phyloP scores from a whole-genome alignment of 1,284 basidiomycete genomes.

The Phellopilus nigrolimitatus region DNA sequence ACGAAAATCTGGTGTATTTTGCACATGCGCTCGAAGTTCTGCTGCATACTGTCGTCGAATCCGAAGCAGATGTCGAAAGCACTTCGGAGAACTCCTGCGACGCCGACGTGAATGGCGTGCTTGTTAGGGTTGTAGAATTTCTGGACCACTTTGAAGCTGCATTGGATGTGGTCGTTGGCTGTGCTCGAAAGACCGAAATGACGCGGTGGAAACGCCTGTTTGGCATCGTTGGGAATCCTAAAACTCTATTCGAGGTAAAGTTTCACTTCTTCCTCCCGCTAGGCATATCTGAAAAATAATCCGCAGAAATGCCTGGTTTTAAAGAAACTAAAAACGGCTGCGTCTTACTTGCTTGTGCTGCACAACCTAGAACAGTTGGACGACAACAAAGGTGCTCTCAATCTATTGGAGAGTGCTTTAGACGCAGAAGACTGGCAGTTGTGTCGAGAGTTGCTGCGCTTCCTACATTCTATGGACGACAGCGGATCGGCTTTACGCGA shows the following conservation, averaged over 20 bases:
- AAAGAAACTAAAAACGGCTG: constrained; percentile 82
- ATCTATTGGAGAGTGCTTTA: constrained; percentile 71
- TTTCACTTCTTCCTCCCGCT: not conserved
- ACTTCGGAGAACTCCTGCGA: constrained; percentile 15
- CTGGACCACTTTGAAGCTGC: constrained; percentile 91
- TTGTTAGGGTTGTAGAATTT: constrained; percentile 81
- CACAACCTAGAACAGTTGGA: constrained; percentile 89
- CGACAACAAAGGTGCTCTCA: constrained; percentile 72
- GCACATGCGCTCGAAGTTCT: constrained; percentile 92
- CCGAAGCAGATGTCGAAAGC: constrained; percentile 50
- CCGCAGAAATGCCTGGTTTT: constrained; percentile 70
- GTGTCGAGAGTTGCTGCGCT: constrained; percentile 86
- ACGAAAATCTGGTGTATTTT: constrained; percentile 88
- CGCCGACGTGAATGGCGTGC: constrained; percentile 35
- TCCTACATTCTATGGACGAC: constrained; percentile 87
- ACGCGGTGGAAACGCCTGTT: constrained; percentile 89
- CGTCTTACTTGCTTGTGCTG: constrained; percentile 88
- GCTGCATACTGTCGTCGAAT: constrained; percentile 90
- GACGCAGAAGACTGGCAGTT: constrained; percentile 74
- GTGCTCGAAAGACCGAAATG: constrained; percentile 96
- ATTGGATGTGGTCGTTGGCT: constrained; percentile 91
- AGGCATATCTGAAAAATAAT: constrained; percentile 7
- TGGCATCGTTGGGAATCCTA: constrained; percentile 85
- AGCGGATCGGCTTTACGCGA: constrained; percentile 66
- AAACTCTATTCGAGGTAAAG: constrained; percentile 80